Evolutionary conservation across 1,284 basidiomycete species (phyloP).

Genomic region (Laetiporus sulphureus): DNA sequence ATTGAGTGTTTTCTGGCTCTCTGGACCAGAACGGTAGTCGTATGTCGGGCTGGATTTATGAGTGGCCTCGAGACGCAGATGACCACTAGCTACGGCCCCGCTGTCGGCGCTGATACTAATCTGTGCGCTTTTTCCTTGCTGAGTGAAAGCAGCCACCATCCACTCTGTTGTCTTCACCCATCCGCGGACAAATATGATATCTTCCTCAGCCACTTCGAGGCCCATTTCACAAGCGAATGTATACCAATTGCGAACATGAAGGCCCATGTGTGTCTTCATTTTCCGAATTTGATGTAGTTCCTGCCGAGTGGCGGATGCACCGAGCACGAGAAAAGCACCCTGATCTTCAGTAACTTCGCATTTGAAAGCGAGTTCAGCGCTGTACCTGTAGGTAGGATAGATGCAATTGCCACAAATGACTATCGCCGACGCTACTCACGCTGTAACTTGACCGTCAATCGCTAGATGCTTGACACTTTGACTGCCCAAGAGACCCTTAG

Average conservation of each 20-base stretch:
- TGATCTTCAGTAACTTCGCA: not conserved
- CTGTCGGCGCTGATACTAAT: slow-evolving; percentile 1
- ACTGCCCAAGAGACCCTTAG: too few relatives aligned
- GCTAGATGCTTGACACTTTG: too few relatives aligned
- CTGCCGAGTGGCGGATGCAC: not conserved
- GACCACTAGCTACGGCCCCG: not conserved
- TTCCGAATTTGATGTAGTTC: not conserved
- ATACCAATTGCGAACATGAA: not conserved
- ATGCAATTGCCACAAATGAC: too few relatives aligned
- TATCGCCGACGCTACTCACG: too few relatives aligned
- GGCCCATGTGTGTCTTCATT: not conserved
- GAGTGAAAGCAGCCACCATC: slow-evolving; percentile 8
- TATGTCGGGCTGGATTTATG: not conserved
- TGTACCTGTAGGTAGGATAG: too few relatives aligned
- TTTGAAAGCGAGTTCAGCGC: too few relatives aligned
- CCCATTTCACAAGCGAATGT: not conserved
- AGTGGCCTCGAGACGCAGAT: not conserved
- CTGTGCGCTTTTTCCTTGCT: slow-evolving; percentile 4
- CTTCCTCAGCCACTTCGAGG: not conserved
- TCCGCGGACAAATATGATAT: slow-evolving; percentile 7
- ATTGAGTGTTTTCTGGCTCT: not conserved
- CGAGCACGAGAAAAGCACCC: not conserved
- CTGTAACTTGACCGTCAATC: too few relatives aligned
- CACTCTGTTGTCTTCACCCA: slow-evolving; percentile 11
- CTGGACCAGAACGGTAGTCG: slow-evolving; percentile 6